Evolutionary conservation across 345 rosid genomes (phyloP).

Genomic region (Atalantia buxifolia): DNA sequence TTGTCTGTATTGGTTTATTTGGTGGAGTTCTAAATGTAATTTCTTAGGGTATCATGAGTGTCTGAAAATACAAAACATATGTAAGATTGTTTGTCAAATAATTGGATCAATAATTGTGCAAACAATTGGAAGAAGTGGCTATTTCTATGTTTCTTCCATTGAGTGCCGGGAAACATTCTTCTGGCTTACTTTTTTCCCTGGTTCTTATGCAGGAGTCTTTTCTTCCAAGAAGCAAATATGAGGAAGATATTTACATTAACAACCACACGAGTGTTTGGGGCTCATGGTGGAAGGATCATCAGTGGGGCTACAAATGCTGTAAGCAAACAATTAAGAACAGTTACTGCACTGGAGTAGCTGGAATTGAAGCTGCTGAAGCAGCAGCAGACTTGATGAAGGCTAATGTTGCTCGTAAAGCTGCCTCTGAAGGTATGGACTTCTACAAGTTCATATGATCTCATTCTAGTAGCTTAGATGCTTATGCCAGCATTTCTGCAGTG

Average conservation of each 20-base stretch:
- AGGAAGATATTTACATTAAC: conserved; percentile 50
- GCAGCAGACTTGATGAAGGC: conserved; percentile 64
- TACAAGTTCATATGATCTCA: neutral
- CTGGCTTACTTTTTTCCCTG: neutral
- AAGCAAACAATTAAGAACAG: conserved; percentile 68
- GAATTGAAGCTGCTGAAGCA: conserved; percentile 81
- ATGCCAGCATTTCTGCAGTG: neutral
- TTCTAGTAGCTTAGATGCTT: neutral
- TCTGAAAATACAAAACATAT: neutral
- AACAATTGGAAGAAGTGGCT: neutral
- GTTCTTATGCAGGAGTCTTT: conserved; percentile 32
- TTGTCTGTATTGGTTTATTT: neutral
- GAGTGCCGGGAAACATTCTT: neutral
- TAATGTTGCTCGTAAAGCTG: conserved; percentile 56
- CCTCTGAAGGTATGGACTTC: conserved; percentile 36
- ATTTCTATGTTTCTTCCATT: neutral
- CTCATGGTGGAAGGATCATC: conserved; percentile 94
- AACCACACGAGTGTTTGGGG: conserved; percentile 84
- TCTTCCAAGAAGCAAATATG: conserved; percentile 65
- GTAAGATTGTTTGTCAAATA: neutral
- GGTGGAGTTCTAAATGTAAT: neutral
- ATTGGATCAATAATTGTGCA: neutral
- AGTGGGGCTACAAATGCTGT: conserved; percentile 86
- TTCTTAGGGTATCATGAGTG: neutral
- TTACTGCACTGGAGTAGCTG: conserved; percentile 77